phyloP scores from a whole-genome alignment of 495 filamentous ascomycete species.

The Annulohypoxylon stygium region DNA sequence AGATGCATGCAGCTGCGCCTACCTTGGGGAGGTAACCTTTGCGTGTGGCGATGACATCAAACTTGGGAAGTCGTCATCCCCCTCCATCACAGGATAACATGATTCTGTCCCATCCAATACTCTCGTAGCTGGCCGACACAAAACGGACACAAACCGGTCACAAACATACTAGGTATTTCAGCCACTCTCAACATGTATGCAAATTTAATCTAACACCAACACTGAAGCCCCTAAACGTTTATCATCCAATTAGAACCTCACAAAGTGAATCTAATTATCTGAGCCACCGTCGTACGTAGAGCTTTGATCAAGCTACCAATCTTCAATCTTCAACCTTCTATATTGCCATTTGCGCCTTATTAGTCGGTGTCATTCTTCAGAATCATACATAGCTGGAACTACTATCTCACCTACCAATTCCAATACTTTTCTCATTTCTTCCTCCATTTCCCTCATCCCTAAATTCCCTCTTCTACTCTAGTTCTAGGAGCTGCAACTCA shows the following conservation, averaged over 20 bases:
- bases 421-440: neutral
- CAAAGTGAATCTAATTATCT: slow-evolving; percentile 6
- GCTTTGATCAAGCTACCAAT: slow-evolving; percentile 15
- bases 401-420: neutral
- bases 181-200: neutral
- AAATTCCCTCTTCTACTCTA: neutral
- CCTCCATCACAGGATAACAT: slow-evolving; percentile 5
- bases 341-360: slow-evolving; percentile 3
- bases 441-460: neutral
- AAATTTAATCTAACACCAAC: neutral
- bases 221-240: neutral
- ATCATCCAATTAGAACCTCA: slow-evolving; percentile 6
- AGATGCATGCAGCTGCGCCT: neutral
- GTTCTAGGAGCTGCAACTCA: neutral
- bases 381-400: neutral
- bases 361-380: slow-evolving; percentile 5
- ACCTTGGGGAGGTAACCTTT: slow-evolving; percentile 1
- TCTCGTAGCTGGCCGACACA: neutral
- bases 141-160: neutral
- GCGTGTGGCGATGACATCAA: slow-evolving; percentile 39
- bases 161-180: neutral
- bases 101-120: too few relatives aligned
- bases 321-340: neutral
- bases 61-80: neutral
- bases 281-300: slow-evolving; percentile 29